phyloP scores from a whole-genome alignment of 805 yeast genomes.

The Sugiyamaella chiloensis region DNA sequence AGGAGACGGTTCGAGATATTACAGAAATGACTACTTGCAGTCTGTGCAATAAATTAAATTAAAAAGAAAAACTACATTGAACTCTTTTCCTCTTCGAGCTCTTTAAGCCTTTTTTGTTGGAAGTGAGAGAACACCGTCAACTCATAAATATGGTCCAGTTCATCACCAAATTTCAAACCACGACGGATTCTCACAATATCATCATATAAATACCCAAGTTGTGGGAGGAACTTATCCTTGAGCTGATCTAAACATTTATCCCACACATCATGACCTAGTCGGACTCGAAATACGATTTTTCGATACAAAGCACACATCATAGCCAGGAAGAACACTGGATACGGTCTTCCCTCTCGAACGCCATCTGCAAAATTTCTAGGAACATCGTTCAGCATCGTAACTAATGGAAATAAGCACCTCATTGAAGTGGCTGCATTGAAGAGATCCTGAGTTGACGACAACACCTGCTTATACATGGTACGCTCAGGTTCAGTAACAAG shows the following conservation, averaged over 20 bases:
- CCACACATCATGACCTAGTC: not conserved
- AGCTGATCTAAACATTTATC: constrained; percentile 1
- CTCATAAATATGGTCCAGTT: not conserved
- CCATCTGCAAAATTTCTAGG: not conserved
- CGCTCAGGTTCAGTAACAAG: not conserved
- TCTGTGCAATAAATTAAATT: too few relatives aligned
- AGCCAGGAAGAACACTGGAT: not conserved
- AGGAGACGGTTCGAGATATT: too few relatives aligned
- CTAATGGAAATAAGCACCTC: not conserved
- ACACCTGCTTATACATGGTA: not conserved
- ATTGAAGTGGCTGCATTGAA: not conserved
- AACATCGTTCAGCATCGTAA: not conserved
- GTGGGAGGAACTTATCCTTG: not conserved
- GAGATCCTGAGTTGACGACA: not conserved
- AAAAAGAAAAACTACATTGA: too few relatives aligned
- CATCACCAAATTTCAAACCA: not conserved
- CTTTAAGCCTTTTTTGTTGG: too few relatives aligned
- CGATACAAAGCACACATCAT: not conserved
- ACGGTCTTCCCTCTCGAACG: not conserved
- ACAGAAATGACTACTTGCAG: too few relatives aligned
- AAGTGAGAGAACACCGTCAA: not conserved
- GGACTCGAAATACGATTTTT: not conserved
- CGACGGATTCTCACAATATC: not conserved
- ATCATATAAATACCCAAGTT: not conserved
- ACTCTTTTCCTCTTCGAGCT: too few relatives aligned